Evolutionary conservation across 2,329 filamentous ascomycete genomes (phyloP).

Genomic region (Fonsecaea erecta): DNA sequence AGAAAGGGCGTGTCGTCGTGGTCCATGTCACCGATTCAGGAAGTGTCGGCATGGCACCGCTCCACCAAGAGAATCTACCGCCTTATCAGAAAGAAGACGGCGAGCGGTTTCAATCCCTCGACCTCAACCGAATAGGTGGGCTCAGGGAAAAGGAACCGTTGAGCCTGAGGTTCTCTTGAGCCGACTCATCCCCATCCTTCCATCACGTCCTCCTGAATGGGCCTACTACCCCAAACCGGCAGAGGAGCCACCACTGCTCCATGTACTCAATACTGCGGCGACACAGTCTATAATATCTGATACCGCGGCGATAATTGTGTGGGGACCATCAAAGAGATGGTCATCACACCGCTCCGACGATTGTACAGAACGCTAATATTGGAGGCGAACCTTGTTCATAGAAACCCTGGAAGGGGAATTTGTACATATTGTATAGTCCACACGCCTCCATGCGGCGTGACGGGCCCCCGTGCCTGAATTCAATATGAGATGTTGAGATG

Average conservation of each 20-base stretch:
- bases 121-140: slow-evolving; percentile 92
- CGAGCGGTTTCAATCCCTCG: slow-evolving; percentile 85
- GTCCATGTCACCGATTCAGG: slow-evolving; percentile 88
- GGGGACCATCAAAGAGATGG: neutral
- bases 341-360: slow-evolving; percentile 14
- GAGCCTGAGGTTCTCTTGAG: slow-evolving; percentile 28
- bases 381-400: slow-evolving; percentile 19
- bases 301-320: neutral
- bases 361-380: slow-evolving; percentile 21
- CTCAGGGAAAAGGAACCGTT: slow-evolving; percentile 79
- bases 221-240: neutral
- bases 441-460: neutral
- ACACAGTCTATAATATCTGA: slow-evolving; percentile 9
- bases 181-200: neutral
- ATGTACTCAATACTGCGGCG: neutral
- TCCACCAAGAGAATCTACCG: slow-evolving; percentile 73
- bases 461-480: slow-evolving; percentile 12
- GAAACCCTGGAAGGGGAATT: slow-evolving; percentile 11
- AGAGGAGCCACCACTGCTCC: neutral
- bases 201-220: neutral
- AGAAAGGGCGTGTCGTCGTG: slow-evolving; percentile 82
- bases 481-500: slow-evolving; percentile 6
- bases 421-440: slow-evolving; percentile 34
- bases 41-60: slow-evolving; percentile 83
- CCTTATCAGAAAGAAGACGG: slow-evolving; percentile 84